Evolutionary conservation across 768 basidiomycete genomes (phyloP).

Genomic region (Collybiopsis luxurians): DNA sequence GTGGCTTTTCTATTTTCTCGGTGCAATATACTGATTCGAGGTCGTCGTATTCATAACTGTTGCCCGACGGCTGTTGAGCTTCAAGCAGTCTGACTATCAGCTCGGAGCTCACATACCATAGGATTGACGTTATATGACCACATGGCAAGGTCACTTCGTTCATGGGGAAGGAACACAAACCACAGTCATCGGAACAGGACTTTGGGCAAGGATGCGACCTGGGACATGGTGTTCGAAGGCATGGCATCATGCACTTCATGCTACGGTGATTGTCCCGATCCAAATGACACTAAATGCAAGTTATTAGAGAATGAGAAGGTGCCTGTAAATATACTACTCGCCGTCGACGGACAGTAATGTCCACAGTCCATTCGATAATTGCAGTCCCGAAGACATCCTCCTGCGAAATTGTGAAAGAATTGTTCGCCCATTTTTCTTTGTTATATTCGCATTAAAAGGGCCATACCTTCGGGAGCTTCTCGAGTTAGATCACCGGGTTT

Average conservation of each 20-base stretch:
- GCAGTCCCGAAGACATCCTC: conserved; percentile 63
- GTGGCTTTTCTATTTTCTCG: conserved; percentile 36
- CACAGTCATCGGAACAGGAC: conserved; percentile 51
- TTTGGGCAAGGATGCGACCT: conserved; percentile 58
- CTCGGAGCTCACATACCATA: conserved; percentile 41
- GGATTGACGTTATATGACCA: conserved; percentile 45
- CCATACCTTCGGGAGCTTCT: conserved; percentile 56
- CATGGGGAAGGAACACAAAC: conserved; percentile 47
- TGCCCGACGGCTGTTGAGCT: not conserved
- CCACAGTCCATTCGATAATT: conserved; percentile 54
- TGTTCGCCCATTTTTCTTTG: not conserved
- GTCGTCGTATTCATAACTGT: conserved; percentile 44
- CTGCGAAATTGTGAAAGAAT: conserved; percentile 23
- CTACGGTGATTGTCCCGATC: conserved; percentile 54
- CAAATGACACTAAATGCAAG: conserved; percentile 48
- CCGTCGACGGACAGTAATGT: conserved; percentile 62
- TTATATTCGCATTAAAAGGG: not conserved
- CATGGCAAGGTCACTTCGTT: conserved; percentile 52
- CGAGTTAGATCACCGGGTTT: conserved; percentile 49
- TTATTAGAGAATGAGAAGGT: no score
- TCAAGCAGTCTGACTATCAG: not conserved
- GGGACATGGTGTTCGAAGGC: conserved; percentile 45
- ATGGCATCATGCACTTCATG: conserved; percentile 45
- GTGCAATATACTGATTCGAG: conserved; percentile 43
- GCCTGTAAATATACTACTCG: conserved; percentile 18